Base-by-base conservation (phyloP, 225 moss, liverwort and hornwort species). In the Asterella californica region DNA sequence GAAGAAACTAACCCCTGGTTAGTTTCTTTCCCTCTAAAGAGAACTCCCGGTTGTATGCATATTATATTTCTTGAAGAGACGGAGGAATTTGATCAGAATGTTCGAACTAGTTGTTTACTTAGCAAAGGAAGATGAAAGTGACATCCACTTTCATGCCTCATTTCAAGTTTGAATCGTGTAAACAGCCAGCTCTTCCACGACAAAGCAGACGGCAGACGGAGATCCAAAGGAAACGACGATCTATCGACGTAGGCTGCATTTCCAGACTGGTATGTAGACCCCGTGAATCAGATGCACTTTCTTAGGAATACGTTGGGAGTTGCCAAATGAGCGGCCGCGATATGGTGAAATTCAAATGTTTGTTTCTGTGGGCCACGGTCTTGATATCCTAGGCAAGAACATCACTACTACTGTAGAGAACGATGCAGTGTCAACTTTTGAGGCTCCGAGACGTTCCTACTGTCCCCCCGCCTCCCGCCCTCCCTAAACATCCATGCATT, bases 291-390 rank as follows among this genome's bases (percentile, higher is more conserved):
- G 12, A 17, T 67, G 67, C 42, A 27, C 18, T 60, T 42, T 70
- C 25, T n/a, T 2, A 70, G 45, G 9, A 42, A 70, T 25, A 70
- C 70, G 70, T 70, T 46, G 45, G 36, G 24, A 17, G 4, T 3
- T 70, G 1, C 70, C 7, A 70, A 46, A 42, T 34, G 38, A 25
- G 38, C 37, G 70, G 38, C 7, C 45, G 70, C 45, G 36, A 25
- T 15, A 70, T 7, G 9, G 0, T 46, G 45, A 6, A 70, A 70
- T 70, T 70, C 70, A 70, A 70, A 70, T 70, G 70, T 70, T 70
- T 70, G 70, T 70, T 70, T 4, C 10, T 42, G 70, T 70, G 70
- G 70, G 70, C 70, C 70, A 70, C 38, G 70, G 45, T 0, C 70
- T 45, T 27, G n/a, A 61, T 22, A 61, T 25, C 61, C 61, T 57